Base-by-base conservation (phyloP, 495 filamentous ascomycete species). In the Aspergillus nanangensis region DNA sequence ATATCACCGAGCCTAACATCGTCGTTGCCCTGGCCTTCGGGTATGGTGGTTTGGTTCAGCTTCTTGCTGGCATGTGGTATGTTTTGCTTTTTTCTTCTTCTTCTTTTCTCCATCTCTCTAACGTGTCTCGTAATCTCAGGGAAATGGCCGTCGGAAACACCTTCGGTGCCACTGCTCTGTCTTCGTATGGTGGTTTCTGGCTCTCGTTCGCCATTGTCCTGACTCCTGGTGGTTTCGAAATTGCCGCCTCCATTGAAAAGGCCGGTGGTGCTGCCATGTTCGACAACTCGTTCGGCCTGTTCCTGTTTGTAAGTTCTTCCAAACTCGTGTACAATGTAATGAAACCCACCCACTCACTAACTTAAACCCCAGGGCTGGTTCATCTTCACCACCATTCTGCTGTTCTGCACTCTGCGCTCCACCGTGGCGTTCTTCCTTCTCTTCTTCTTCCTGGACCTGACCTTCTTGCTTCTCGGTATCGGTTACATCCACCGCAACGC, bases 121-220 rank as follows among this genome's bases (percentile, higher is more conserved):
- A 22, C 36, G 8, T 31, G 40, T 31, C 13, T 32, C 11, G 4
- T 3, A n/a, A n/a, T n/a, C n/a, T n/a, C 52, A 96, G 90, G 93
- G 93, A 96, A 80, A 95, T 96, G 90, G 93, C 92, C 45, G 81
- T 94, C 8, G 93, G 91, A 50, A 96, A 94, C 81, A 96, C 93
- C 33, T 98, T 98, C 50, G 93, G 90, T 83, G 93, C 91, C 44
- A 97, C 91, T 41, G 93, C 93, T 41, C 79, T 98, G 52, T 93
- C 90, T 8, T 97, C 93, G 5, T 98, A 92, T 66, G 93, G 93
- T 54, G 93, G 92, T 53, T 98, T 98, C 82, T 98, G 93, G 93
- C 74, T 98, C 57, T 78, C 89, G 21, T 91, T 87, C 61, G 93
- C 78, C 55, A 88, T 97, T 71, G 77, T 95, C 57, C 70, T 95